Percentiles rank a stretch among this genome's conserved stretches.
phyloP scores from a whole-genome alignment of 345 rosid genomes.

The Hypericum androsaemum region DNA sequence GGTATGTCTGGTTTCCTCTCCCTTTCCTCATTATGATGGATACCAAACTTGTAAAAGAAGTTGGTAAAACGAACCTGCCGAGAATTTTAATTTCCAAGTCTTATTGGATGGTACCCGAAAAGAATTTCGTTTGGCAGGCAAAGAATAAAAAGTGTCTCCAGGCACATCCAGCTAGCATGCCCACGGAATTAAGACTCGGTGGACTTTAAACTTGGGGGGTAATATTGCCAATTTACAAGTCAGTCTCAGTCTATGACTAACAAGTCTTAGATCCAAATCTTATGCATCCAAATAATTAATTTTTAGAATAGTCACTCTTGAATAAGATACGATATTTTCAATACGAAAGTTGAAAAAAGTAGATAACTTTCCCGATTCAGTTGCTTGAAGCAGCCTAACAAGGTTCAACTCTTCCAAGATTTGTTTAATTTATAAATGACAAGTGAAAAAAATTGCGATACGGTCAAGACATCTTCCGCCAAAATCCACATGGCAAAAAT shows the following conservation, averaged over 20 bases:
- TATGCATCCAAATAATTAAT: too few species aligned
- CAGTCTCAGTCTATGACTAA: too few species aligned
- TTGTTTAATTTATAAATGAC: too few species aligned
- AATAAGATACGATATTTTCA: too few species aligned
- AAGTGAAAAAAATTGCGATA: too few species aligned
- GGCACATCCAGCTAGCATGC: constrained; percentile 40
- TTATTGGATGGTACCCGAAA: constrained; percentile 41
- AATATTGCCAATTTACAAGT: constrained; percentile 18
- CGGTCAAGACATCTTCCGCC: too few species aligned
- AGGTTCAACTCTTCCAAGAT: background rate
- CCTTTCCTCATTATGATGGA: constrained; percentile 26
- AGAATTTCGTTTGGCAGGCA: constrained; percentile 27
- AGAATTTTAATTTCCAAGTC: constrained; percentile 10
- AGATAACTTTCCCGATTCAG: too few species aligned
- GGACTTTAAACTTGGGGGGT: constrained; percentile 10
- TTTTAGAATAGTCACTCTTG: too few species aligned
- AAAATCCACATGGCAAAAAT: too few species aligned
- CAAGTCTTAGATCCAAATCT: too few species aligned
- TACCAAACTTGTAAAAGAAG: constrained; percentile 40
- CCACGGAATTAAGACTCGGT: constrained; percentile 13
- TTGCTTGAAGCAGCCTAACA: constrained; percentile 34
- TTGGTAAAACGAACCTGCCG: constrained; percentile 21
- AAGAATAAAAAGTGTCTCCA: constrained; percentile 14
- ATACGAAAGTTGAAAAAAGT: too few species aligned
- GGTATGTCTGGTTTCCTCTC: constrained; percentile 25